Base-by-base conservation (phyloP, 345 rosid species). In the Syzygium aromaticum region DNA sequence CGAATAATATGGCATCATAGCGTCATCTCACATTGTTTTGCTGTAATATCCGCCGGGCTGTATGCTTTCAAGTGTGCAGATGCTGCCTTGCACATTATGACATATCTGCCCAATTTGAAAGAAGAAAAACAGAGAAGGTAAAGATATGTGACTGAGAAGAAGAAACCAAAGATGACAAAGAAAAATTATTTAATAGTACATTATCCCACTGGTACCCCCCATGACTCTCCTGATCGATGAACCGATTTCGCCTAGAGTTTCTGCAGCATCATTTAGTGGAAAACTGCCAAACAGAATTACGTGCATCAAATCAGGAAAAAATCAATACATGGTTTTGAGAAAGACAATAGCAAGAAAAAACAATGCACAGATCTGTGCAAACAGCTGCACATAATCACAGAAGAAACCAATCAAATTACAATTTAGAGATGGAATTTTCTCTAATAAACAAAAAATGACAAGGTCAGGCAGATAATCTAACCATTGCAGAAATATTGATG, bases 151-250 rank as follows among this genome's bases (percentile, higher is more conserved):
- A 33, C 51, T 61, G 86, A 40, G 51, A 46, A 86, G 51, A 21
- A 38, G 40, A n/a, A 40, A 73, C 46, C 30, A 90, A 90, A 51
- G 80, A 80, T 49, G 59, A 88, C 78, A 52, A 54, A 87, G 85
- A 56, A 89, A 9, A 30, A 78, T 77, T 11, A 84, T 59, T 88
- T 85, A 61, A 84, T 85, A 25, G 53, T 96, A 96, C 99, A 98
- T 59, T 82, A 98, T 95, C 87, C 99, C 99, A 84, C 99, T 96
- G 86, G 99, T 97, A 43, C 99, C 99, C 87, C 99, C 99, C 99
- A 96, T 96, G 82, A 93, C 96, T 93, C 95, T 94, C 90, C 93
- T 92, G 89, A 96, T 88, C 77, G 99, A 92, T 87, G 95, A 93
- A 86, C 98, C 98, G 87, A 97, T 97, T 90, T 97, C 98, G 83